These are phyloP conservation scores for Polytrichum commune DNA, from an alignment of 225 moss, liverwort and hornwort species.

Conservation along the genomic window DNA sequence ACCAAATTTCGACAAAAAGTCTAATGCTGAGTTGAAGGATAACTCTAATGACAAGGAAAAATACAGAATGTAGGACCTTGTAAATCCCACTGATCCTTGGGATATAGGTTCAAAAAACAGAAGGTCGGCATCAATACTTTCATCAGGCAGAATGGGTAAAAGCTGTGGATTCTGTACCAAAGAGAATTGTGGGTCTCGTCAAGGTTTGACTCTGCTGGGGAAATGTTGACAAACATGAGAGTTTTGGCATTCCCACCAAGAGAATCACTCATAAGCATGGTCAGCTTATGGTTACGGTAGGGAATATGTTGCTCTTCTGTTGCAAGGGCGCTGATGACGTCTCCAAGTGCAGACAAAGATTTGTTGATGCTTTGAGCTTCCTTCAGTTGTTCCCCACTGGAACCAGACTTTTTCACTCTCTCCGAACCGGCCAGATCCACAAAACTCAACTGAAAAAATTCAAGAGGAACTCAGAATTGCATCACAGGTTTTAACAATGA, in stretches of 20 bases:
- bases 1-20: too few relatives aligned
- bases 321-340: constrained; percentile 87
- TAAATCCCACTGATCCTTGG: too few relatives aligned
- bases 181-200: constrained; percentile 96
- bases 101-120: too few relatives aligned
- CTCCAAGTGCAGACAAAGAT: constrained; percentile 86
- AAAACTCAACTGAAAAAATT: constrained; percentile 73
- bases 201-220: constrained; percentile 79
- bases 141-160: too few relatives aligned
- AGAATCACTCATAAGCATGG: constrained; percentile 98
- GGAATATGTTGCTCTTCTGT: constrained; percentile 90
- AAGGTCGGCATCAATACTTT: too few relatives aligned
- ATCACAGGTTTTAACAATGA: background rate
- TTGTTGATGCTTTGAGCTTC: constrained; percentile 98
- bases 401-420: constrained; percentile 90
- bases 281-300: constrained; percentile 90
- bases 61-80: too few relatives aligned
- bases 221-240: constrained; percentile 95
- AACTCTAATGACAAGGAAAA: too few relatives aligned
- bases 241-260: constrained; percentile 95
- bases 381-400: constrained; percentile 87
- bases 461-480: background rate
- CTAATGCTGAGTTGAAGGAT: too few relatives aligned
- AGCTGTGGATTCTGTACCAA: constrained; percentile 30
- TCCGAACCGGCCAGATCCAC: constrained; percentile 94